Evolutionary conservation across 2,329 filamentous ascomycete genomes (phyloP).

Genomic region (Aspergillus sp.): DNA sequence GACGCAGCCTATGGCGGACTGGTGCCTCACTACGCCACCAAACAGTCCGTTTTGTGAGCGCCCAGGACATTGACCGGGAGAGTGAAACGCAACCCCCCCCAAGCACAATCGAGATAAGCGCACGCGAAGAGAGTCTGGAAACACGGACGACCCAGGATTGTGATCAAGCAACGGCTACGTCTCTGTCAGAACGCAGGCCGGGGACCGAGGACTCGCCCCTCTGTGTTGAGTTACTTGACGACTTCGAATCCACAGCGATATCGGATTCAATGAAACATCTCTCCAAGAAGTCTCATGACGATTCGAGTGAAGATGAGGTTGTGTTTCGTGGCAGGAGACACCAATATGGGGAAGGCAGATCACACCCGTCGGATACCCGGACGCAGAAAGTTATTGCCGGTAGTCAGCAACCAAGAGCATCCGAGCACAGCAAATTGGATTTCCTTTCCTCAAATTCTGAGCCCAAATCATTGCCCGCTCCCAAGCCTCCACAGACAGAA

Average conservation of each 20-base stretch:
- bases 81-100: conserved; percentile 22
- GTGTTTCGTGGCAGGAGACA: conserved; percentile 41
- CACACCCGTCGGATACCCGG: neutral
- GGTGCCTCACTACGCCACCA: conserved; percentile 57
- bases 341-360: conserved; percentile 5
- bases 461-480: too few species aligned
- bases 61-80: conserved; percentile 49
- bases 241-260: conserved; percentile 30
- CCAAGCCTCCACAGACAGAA: neutral
- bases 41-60: conserved; percentile 62
- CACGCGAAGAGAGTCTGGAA: conserved; percentile 17
- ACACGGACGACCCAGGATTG: neutral
- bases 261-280: conserved; percentile 29
- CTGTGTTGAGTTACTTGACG: conserved; percentile 22
- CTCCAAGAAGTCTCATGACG: conserved; percentile 45
- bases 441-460: neutral
- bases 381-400: too few species aligned
- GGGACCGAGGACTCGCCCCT: neutral
- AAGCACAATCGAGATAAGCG: neutral
- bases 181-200: neutral
- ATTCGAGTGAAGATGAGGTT: conserved; percentile 68
- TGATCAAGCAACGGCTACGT: neutral
- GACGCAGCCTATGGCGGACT: conserved; percentile 50
- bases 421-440: neutral
- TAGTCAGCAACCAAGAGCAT: neutral